Base-by-base conservation (phyloP, 371 early-diverging fungal genomes). In the Entomophthora muscae region DNA sequence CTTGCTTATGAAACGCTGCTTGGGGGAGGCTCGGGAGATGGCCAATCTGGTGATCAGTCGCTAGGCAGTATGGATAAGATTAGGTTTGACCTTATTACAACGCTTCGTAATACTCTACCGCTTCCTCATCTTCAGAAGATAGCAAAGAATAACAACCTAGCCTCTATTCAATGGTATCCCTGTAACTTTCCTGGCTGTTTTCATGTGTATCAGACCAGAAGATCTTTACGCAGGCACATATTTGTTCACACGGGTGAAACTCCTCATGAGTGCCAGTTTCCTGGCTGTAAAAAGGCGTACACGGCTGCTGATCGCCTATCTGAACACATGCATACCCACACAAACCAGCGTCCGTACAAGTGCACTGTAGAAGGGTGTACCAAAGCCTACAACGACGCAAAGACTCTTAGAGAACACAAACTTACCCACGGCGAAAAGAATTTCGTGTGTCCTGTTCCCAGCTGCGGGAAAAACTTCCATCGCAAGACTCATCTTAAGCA, bases 401-500 rank as follows among this genome's bases (percentile, higher is more conserved):
- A 57, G 31, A 57, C 57, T 28, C 31, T 57, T 13, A 22, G 57
- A 22, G 57, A 57, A 31, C 57, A 57, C 57, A 57, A 57, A 22
- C 3, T 17, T 3, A 57, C 57, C 24, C 57, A 57, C 28, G 61
- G 32, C 7, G 32, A 61, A 51, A 61, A 32, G 28, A 51, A 27
- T 32, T 61, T 32, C 23, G 1, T 61, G 7, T 61, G 61, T 32
- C 22, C 61, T 1, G 22, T 17, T 22, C 59, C 64, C 24, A 73
- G 74, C 28, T 93, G 93, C 66, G 81, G 82, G 42, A 79, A 85
- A 60, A 75, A 78, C 27, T 93, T 91, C 72, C 89, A 88, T 69
- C 74, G 90, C 27, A 81, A 78, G 54, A 90, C 91, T 69, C 90
- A 91, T 70, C 72, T 91, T 57, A 85, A 88, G 67, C 73, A 91